Evolutionary conservation across 2,329 filamentous ascomycete species (phyloP), one percentile per base, ranked within the genome.

Genomic region (Lecanicillium sp.): DNA sequence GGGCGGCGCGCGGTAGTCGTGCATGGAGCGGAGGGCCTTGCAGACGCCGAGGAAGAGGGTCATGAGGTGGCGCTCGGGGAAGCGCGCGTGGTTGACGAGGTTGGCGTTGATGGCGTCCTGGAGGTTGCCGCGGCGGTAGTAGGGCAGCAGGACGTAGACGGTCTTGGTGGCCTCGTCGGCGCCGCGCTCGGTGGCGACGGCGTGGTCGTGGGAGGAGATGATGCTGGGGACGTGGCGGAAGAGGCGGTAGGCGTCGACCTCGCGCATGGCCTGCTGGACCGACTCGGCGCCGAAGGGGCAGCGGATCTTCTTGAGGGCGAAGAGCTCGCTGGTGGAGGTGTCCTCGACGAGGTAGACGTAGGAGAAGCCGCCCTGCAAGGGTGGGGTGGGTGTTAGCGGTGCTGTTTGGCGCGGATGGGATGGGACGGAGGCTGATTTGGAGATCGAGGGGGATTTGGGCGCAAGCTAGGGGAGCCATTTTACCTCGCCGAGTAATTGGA

Each of bases 91-190:
- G 67, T 97, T 97, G 67, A 98, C 91, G 47, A 97, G 74, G 68
- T 98, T 98, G 54, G 93, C 91, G 67, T 98, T 98, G 74, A 98
- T 97, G 63, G 94, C 86, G 69, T 98, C 93, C 70, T 98, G 93
- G 30, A 98, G 77, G 66, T 98, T 98, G 12, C 93, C 93, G 55
- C 91, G 78, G 59, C 90, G 78, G 71, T 96, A 98, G 72, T 97
- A 98, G 11, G 93, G 93, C 17, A 98, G 77, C 36, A 98, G 75
- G 52, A 98, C 93, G 67, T 98, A 98, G 45, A 97, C 93, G 0
- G 91, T 97, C 73, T 97, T 97, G 53, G 84, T 77, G 69, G 65
- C 67, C 52, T 80, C 79, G 57, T 81, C 78, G 23, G 71, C 72
- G 56, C 71, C 80, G 66, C 80, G 75, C 66, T 95, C 89, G 21